Evolutionary conservation across 805 yeast genomes (phyloP).

Genomic region (Yarrowia sp.): DNA sequence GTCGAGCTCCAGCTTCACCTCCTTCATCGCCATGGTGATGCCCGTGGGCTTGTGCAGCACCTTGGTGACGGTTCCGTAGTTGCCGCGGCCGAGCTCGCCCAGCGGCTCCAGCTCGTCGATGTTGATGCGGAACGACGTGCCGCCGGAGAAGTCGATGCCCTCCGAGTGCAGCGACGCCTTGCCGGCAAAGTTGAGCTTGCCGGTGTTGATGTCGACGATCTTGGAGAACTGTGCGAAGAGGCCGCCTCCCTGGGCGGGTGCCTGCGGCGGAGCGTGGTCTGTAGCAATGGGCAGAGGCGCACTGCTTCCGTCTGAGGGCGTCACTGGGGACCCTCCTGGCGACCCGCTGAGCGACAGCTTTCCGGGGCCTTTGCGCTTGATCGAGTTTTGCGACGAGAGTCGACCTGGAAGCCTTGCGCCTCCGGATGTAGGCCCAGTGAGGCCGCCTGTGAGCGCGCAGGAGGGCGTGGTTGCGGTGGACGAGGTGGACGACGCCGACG

Average conservation of each 20-base stretch:
- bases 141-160: constrained; percentile 88
- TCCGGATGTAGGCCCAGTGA: constrained; percentile 15
- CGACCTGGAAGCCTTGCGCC: constrained; percentile 8
- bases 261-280: constrained; percentile 27
- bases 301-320: constrained; percentile 36
- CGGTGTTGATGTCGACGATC: constrained; percentile 88
- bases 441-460: constrained; percentile 29
- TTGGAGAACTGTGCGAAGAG: constrained; percentile 80
- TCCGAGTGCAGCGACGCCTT: constrained; percentile 88
- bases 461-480: neutral
- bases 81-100: constrained; percentile 91
- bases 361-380: constrained; percentile 19
- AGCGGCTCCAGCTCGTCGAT: constrained; percentile 68
- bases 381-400: constrained; percentile 22
- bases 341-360: constrained; percentile 31
- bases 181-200: constrained; percentile 87
- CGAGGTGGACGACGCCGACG: constrained; percentile 16
- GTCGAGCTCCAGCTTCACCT: constrained; percentile 87
- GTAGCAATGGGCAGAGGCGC: constrained; percentile 31
- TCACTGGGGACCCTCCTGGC: constrained; percentile 29
- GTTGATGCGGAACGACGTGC: constrained; percentile 81
- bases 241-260: constrained; percentile 27
- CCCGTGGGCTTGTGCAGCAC: constrained; percentile 92
- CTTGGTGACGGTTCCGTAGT: constrained; percentile 92
- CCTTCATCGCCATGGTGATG: constrained; percentile 95